Evolutionary conservation across 2,329 filamentous ascomycete genomes (phyloP).

Genomic region (Monosporascus sp.): DNA sequence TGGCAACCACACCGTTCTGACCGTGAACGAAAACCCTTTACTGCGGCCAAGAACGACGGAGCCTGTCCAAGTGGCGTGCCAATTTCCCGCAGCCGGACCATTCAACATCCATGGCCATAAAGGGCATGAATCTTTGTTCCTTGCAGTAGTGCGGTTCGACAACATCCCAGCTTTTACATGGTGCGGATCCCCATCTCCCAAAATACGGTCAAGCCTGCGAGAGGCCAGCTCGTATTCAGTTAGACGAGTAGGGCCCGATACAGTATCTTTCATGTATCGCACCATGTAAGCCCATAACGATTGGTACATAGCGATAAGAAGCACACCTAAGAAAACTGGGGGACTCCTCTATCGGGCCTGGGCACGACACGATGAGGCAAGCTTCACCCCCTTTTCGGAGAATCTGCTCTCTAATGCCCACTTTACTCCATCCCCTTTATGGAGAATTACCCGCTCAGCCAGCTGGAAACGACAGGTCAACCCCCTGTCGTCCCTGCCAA

Average conservation of each 20-base stretch:
- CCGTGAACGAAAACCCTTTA: no score
- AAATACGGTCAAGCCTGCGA: background rate
- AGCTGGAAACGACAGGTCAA: no score
- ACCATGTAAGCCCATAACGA: no score
- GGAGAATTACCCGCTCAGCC: background rate
- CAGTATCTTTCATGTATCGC: background rate
- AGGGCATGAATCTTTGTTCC: background rate
- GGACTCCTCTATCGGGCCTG: background rate
- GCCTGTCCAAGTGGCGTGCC: background rate
- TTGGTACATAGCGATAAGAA: background rate
- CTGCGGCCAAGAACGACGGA: background rate
- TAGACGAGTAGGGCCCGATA: background rate
- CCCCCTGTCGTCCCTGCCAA: no score
- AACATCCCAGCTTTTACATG: background rate
- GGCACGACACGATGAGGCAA: background rate
- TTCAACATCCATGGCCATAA: background rate
- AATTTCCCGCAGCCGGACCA: background rate
- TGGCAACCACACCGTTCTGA: no score
- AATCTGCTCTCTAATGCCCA: background rate
- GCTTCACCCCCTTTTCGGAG: background rate
- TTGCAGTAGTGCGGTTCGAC: slow-evolving; percentile 1
- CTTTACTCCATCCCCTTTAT: background rate
- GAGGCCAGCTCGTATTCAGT: background rate
- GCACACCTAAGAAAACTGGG: background rate
- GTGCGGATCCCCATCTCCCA: background rate